These are phyloP conservation scores for Tolypocladium ovalisporum DNA, from an alignment of 2,329 filamentous ascomycete species.

Conservation along the genomic window DNA sequence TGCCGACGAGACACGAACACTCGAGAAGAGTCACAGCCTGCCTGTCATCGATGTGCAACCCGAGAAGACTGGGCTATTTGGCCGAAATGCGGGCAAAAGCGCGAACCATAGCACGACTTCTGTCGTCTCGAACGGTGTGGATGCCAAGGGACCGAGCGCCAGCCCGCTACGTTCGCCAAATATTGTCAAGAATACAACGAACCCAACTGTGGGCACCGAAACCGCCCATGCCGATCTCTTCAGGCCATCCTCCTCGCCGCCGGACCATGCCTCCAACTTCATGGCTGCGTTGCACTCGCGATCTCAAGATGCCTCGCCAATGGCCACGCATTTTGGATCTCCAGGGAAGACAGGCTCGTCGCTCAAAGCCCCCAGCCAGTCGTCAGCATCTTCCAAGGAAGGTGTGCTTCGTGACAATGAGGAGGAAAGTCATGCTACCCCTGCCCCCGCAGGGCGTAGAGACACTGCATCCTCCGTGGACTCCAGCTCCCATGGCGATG, in stretches of 20 bases:
- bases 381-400: constrained; percentile 37
- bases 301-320: constrained; percentile 44
- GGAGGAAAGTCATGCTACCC: constrained; percentile 15
- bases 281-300: constrained; percentile 60
- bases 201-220: constrained; percentile 58
- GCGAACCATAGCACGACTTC: constrained; percentile 18
- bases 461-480: constrained; percentile 27
- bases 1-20: constrained; percentile 27
- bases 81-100: constrained; percentile 33
- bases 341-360: constrained; percentile 23
- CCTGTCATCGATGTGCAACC: constrained; percentile 28
- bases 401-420: constrained; percentile 27
- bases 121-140: constrained; percentile 36
- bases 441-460: constrained; percentile 18
- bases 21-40: constrained; percentile 46
- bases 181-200: constrained; percentile 36
- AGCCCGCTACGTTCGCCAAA: constrained; percentile 22
- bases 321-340: constrained; percentile 27
- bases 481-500: constrained; percentile 14
- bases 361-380: constrained; percentile 32
- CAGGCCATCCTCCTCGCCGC: constrained; percentile 42
- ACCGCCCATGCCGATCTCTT: constrained; percentile 54
- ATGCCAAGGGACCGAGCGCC: constrained; percentile 29
- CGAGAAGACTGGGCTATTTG: constrained; percentile 33
- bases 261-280: constrained; percentile 48